phyloP scores from a whole-genome alignment of 2,329 filamentous ascomycete species.

The Corinectria fuckeliana region DNA sequence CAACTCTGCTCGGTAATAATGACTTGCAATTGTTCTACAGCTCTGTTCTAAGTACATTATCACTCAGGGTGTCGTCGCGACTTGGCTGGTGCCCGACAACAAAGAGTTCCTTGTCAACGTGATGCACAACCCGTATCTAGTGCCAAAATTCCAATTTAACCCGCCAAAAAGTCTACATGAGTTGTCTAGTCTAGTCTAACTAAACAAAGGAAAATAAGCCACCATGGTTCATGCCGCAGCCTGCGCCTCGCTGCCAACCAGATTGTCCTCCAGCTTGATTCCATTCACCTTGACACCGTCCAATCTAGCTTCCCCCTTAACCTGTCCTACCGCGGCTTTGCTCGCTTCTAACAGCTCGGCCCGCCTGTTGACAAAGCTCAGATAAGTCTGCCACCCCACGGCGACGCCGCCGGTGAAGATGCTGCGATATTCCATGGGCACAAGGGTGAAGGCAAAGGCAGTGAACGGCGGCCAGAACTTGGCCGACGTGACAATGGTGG shows the following conservation, averaged over 20 bases:
- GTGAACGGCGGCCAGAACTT: slow-evolving; percentile 91
- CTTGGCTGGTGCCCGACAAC: neutral
- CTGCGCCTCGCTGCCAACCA: neutral
- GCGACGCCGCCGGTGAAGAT: slow-evolving; percentile 81
- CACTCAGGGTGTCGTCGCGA: neutral
- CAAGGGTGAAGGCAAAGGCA: slow-evolving; percentile 85
- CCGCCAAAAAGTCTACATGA: slow-evolving; percentile 2
- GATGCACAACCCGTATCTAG: neutral
- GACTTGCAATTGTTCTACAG: neutral
- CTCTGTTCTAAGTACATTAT: neutral
- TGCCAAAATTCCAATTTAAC: neutral
- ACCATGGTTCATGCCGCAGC: slow-evolving; percentile 3
- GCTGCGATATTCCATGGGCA: slow-evolving; percentile 79
- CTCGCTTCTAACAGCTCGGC: slow-evolving; percentile 58
- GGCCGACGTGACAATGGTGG: slow-evolving; percentile 77
- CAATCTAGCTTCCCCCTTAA: slow-evolving; percentile 1
- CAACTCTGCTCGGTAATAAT: neutral
- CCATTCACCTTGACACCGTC: slow-evolving; percentile 1
- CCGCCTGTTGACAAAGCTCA: slow-evolving; percentile 78
- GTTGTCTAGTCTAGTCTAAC: neutral
- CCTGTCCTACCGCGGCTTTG: slow-evolving; percentile 10
- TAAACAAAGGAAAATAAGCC: neutral
- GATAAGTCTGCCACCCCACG: slow-evolving; percentile 91
- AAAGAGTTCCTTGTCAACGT: neutral
- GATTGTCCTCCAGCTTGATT: neutral